These are phyloP conservation scores for Nicotiana obtusifolia DNA, from an alignment of 257 asterid species.

Conservation along the genomic window DNA sequence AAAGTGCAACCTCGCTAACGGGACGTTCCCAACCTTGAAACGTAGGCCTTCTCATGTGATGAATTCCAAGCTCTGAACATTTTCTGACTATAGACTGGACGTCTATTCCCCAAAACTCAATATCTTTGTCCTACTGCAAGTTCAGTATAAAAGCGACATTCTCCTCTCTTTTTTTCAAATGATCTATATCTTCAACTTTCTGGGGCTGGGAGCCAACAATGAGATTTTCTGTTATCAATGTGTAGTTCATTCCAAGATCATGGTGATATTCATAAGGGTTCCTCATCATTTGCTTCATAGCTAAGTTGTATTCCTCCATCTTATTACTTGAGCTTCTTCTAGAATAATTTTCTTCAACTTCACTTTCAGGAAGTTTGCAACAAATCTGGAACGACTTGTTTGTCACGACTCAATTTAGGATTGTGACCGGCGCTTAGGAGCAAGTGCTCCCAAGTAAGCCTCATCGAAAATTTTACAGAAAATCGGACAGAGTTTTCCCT, in stretches of 20 bases:
- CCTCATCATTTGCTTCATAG: constrained; percentile 90
- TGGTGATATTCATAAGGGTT: constrained; percentile 92
- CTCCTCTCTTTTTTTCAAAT: constrained; percentile 62
- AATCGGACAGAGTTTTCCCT: too few species aligned
- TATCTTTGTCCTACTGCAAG: constrained; percentile 85
- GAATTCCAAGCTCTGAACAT: constrained; percentile 61
- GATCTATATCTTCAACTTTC: constrained; percentile 74
- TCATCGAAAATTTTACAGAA: too few species aligned
- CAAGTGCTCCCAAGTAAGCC: too few species aligned
- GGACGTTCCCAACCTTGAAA: too few species aligned
- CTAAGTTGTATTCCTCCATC: constrained; percentile 68
- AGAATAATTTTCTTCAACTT: constrained; percentile 16
- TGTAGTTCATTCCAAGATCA: constrained; percentile 93
- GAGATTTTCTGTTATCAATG: constrained; percentile 70
- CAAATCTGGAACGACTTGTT: constrained; percentile 22
- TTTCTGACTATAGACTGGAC: constrained; percentile 50
- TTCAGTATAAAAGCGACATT: constrained; percentile 72
- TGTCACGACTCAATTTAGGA: too few species aligned
- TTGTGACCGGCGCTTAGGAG: too few species aligned
- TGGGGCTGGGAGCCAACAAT: constrained; percentile 97
- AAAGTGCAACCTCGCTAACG: too few species aligned
- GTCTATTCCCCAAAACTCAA: constrained; percentile 79
- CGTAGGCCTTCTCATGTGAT: constrained; percentile 91
- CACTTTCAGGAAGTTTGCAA: constrained; percentile 45
- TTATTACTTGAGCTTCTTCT: constrained; percentile 26